These are phyloP conservation scores for Melanopsichium pennsylvanicum DNA, from an alignment of 1,284 basidiomycete species.

Conservation along the genomic window DNA sequence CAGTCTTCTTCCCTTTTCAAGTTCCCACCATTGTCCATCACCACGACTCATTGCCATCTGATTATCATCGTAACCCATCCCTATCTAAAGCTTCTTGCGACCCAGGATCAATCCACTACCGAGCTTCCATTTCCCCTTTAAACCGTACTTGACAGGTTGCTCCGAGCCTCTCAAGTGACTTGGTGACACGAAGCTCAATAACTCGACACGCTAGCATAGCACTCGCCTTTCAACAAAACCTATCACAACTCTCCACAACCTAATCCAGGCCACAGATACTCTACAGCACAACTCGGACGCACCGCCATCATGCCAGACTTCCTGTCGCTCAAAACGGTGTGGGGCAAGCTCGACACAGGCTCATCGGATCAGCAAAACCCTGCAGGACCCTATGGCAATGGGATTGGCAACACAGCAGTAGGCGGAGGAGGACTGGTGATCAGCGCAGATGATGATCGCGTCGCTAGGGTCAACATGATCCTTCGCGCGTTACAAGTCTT, in stretches of 20 bases:
- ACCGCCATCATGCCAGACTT: conserved; percentile 43
- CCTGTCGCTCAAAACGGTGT: conserved; percentile 43
- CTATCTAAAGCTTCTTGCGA: too few relatives aligned
- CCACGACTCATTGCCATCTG: background rate
- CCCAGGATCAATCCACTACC: too few relatives aligned
- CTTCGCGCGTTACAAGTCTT: conserved; percentile 42
- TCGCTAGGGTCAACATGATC: conserved; percentile 33
- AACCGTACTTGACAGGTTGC: too few relatives aligned
- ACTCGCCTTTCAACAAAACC: too few relatives aligned
- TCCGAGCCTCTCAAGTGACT: too few relatives aligned
- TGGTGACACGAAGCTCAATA: too few relatives aligned
- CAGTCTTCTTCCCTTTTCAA: background rate
- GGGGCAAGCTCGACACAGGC: conserved; percentile 40
- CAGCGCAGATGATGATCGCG: conserved; percentile 27
- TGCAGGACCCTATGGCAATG: conserved; percentile 14
- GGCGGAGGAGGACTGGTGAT: background rate
- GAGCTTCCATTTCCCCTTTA: too few relatives aligned
- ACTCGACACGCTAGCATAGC: too few relatives aligned
- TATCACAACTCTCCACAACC: too few relatives aligned
- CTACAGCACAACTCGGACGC: background rate
- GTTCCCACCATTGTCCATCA: conserved; percentile 4
- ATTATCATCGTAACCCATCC: too few relatives aligned
- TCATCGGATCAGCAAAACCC: conserved; percentile 6
- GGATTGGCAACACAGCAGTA: conserved; percentile 32
- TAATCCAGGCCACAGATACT: too few relatives aligned